Conservation (phyloP, 2,329 filamentous ascomycete genomes). For the Beauveria rudraprayagi region DNA sequence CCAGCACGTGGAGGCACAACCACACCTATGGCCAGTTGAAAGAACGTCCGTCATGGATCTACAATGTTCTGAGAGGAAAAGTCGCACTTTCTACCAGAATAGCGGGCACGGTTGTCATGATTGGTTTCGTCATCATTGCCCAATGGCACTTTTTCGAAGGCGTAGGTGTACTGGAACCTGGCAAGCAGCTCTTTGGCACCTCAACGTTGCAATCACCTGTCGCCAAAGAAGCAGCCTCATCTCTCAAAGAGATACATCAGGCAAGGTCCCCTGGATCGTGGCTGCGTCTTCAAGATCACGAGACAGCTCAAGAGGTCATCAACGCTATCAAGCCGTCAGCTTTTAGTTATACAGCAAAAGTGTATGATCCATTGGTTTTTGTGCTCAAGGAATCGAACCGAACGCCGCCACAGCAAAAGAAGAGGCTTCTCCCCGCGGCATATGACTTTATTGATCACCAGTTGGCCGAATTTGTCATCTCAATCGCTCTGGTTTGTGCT, state of each 20-base stretch:
- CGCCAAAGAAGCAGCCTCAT: conserved; percentile 17
- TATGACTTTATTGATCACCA: conserved; percentile 63
- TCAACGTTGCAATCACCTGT: background rate
- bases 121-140: conserved; percentile 63
- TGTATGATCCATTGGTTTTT: conserved; percentile 68
- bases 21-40: conserved; percentile 19
- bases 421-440: conserved; percentile 27
- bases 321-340: conserved; percentile 64
- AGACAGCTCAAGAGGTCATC: conserved; percentile 69
- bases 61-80: conserved; percentile 55
- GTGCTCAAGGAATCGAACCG: conserved; percentile 62
- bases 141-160: conserved; percentile 72
- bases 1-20: conserved; percentile 34
- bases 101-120: conserved; percentile 64
- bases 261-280: conserved; percentile 69
- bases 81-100: conserved; percentile 63
- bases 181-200: conserved; percentile 19
- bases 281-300: conserved; percentile 70
- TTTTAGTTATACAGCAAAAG: conserved; percentile 63
- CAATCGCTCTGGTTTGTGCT: conserved; percentile 54
- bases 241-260: conserved; percentile 59
- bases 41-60: conserved; percentile 40
- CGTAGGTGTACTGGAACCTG: conserved; percentile 32
- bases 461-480: conserved; percentile 50
- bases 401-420: conserved; percentile 39